A percentile compares a stretch with the other conserved stretches of the same genome.
These are phyloP conservation scores for Moringa oleifera DNA, from an alignment of 345 rosid genomes.

Conservation along the genomic window DNA sequence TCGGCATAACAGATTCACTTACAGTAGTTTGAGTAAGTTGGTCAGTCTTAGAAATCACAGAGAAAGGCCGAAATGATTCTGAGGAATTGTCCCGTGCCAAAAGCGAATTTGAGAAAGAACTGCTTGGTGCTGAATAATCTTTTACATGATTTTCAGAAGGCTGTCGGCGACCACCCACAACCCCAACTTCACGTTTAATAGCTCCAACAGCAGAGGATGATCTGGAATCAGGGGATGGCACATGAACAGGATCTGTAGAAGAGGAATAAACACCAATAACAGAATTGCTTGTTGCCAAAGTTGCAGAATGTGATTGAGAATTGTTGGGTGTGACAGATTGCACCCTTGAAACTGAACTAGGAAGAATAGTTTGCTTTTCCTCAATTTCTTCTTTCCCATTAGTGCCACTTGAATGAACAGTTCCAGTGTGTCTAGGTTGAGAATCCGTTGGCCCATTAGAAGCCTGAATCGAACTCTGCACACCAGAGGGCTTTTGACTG, in stretches of 20 bases:
- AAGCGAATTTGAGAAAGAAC: conserved; percentile 41
- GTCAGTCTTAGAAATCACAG: conserved; percentile 48
- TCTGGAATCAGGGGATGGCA: conserved; percentile 88
- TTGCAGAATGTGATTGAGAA: conserved; percentile 31
- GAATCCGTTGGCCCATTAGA: conserved; percentile 30
- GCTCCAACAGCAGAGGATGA: conserved; percentile 73
- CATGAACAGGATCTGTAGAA: conserved; percentile 89
- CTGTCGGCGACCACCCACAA: conserved; percentile 62
- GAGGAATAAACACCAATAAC: conserved; percentile 81
- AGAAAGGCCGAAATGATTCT: conserved; percentile 50
- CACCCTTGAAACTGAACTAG: conserved; percentile 25
- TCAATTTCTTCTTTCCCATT: conserved; percentile 27
- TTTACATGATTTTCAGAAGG: conserved; percentile 45
- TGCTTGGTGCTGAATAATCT: conserved; percentile 35
- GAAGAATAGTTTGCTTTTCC: conserved; percentile 24
- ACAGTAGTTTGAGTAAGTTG: conserved; percentile 38
- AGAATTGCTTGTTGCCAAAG: conserved; percentile 52
- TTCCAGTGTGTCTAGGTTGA: conserved; percentile 27
- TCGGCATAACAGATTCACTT: conserved; percentile 37
- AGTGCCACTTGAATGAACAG: conserved; percentile 24
- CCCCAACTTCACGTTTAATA: conserved; percentile 90
- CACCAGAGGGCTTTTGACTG: conserved; percentile 34
- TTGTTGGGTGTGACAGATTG: conserved; percentile 31
- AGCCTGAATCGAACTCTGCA: conserved; percentile 24
- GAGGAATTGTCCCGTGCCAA: conserved; percentile 45